Base-by-base conservation (phyloP, 2,329 filamentous ascomycete species). In the Colletotrichum lindemuthianum region DNA sequence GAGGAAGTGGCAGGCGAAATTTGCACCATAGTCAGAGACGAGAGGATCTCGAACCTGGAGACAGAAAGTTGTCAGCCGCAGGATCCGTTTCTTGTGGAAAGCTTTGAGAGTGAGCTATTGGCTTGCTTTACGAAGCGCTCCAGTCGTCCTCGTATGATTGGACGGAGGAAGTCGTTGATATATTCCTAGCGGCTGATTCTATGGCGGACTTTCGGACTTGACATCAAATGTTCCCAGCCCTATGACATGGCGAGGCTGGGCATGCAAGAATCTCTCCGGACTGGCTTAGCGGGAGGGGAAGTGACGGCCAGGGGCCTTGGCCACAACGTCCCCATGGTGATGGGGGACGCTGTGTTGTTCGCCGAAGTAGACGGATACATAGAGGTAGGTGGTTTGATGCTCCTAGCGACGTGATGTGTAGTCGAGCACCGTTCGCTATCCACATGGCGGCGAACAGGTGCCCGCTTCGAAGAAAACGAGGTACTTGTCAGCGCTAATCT, bases 61-160 rank as follows among this genome's bases (percentile, higher is more conserved):
- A 51, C 40, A 32, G 51, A 32, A 24, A 54, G 16, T 49, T 51
- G n/a, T 34, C 40, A 16, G 45, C 51, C 51, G 63, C 58, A 63
- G 63, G 47, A 65, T 65, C 41, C 51, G 24, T 52, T 37, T 24
- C 50, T 41, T 41, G 40, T 41, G 36, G 8, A 56, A 10, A 41
- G n/a, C 12, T 39, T 40, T 48, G 24, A 37, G 51, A 45, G 40
- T 32, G 32, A 24, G 44, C 36, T 11, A 65, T 63, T 65, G 63
- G 52, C 16, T 41, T 57, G 47, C 47, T 61, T 56, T 65, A 65
- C 63, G 58, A 65, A 41, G 13, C 5, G 39, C 48, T 12, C 47
- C 37, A 24, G 47, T 40, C 33, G 13, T 24, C 39, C 41, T 33
- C n/a, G 24, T 8, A 33, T 65, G 51, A 57, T 65, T 65, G 63